Base-by-base conservation (phyloP, 306 rosid species). In the Adenanthera pavonina region DNA sequence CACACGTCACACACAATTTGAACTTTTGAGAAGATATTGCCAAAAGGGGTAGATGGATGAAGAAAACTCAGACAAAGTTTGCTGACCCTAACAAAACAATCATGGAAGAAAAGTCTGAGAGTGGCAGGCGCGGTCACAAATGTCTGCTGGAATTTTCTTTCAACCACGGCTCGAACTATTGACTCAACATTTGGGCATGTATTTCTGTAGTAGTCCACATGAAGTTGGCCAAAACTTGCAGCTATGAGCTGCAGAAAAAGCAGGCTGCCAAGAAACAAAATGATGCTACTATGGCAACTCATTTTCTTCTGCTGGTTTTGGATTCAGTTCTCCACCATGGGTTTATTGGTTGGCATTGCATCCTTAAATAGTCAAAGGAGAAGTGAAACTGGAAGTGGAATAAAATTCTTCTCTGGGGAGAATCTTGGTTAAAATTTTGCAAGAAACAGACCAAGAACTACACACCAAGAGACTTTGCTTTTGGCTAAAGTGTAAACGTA, bases 51-150 rank as follows among this genome's bases (percentile, higher is more conserved):
- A 40, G 8, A 74, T 36, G 60, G 44, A 73, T 12, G 9, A 2
- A 3, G 25, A 65, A 9, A 9, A 7, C 2, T 1, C 2, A 1
- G 12, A 46, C 3, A 30, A 61, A 30, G 8, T 56, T 59, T 71
- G 46, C 67, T 56, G 74, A 92, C 98, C 92, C 87, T 81, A 46
- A 95, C 86, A 25, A 95, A 95, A 47, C 98, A 95, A 65, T 95
- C 98, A 67, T 92, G 98, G 85, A 95, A 95, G 84, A 92, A 92
- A 60, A 92, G 97, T 84, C 98, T 79, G 1, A 95, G 92, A 65
- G 98, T 95, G 44, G 94, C 91, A 15, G 97, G 94, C 25, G 97
- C 98, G 44, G 98, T 92, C 10, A 84, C 91, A 75, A 89, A 64
- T 46, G 94, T 89, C 52, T 91, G 91, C 65, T 87, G 84, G 77